Base-by-base conservation (phyloP, 2,329 filamentous ascomycete species). In the Penicillium sp. region DNA sequence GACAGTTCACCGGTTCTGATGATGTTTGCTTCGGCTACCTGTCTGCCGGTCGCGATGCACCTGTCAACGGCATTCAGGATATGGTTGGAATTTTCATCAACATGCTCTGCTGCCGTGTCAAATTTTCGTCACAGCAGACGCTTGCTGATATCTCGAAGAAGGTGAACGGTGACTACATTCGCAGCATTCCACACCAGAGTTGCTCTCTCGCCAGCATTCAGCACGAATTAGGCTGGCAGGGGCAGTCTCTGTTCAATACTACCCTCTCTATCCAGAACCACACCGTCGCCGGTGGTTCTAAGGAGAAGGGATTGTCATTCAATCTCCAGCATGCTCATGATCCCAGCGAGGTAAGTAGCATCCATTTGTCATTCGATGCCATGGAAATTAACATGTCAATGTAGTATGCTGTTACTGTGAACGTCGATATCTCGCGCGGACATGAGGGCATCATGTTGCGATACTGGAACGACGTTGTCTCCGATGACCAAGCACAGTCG, bases 21-120 rank as follows among this genome's bases (percentile, higher is more conserved):
- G 64, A 68, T 33, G 56, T 70, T 8, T 65, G 58, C 17, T 70
- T 70, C 35, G 67, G 65, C 4, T 65, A 66, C 30, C 50, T 64
- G 3, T 59, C 60, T 6, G 62, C 65, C 12, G 65, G 66, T 11
- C 56, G 67, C 37, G 70, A 75, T 47, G 59, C 68, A 10, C 66
- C 68, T 2, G 55, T 75, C 6, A 52, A 62, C 4, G 63, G 62
- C 2, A 68, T 75, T 8, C 60, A 72, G 32, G 61, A 67, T 16
- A 66, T 67, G 13, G 66, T 73, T 29, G 72, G 72, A 3, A 59
- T 64, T 10, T 72, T 76, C 32, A 72, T 77, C 41, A 76, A 75
- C 37, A 75, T 77, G 67, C 63, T 78, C 2, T 69, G 74, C 30
- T 75, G 68, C 41, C 66, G 69, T 4, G 59, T 75, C 3, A 60